Percentiles rank a stretch among this genome's conserved stretches.
Conservation (phyloP, 2,329 filamentous ascomycete species). For the Diplodia scrobiculata region DNA sequence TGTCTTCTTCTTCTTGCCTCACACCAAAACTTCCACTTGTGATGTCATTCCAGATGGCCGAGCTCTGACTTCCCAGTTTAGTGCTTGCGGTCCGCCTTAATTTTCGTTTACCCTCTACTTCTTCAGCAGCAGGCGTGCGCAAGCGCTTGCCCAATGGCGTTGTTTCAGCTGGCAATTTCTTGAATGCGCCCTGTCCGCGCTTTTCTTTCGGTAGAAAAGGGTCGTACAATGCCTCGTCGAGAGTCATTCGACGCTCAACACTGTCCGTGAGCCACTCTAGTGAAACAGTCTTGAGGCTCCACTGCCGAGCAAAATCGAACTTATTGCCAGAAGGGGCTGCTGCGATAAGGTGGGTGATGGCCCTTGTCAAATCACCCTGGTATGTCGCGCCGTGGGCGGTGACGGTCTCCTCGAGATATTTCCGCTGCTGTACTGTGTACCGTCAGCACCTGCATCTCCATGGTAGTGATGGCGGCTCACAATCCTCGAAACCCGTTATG, state of each 20-base stretch:
- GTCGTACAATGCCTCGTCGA: slow-evolving; percentile 85
- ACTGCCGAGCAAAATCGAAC: slow-evolving; percentile 81
- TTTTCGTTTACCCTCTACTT: slow-evolving; percentile 68
- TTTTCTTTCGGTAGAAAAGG: slow-evolving; percentile 68
- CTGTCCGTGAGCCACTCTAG: slow-evolving; percentile 85
- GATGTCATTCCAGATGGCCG: slow-evolving; percentile 89
- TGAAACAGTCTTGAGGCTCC: slow-evolving; percentile 78
- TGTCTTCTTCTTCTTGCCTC: slow-evolving; percentile 35
- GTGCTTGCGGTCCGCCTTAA: slow-evolving; percentile 83
- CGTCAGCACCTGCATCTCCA: slow-evolving; percentile 35
- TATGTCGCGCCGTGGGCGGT: slow-evolving; percentile 76
- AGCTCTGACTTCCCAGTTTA: slow-evolving; percentile 76
- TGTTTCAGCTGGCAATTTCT: slow-evolving; percentile 43
- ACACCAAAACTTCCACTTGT: slow-evolving; percentile 51
- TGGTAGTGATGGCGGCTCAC: slow-evolving; percentile 44
- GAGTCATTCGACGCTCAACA: slow-evolving; percentile 80
- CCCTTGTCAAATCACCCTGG: slow-evolving; percentile 80
- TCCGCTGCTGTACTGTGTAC: slow-evolving; percentile 62
- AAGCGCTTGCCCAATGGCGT: slow-evolving; percentile 47
- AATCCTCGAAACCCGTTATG: slow-evolving; percentile 69
- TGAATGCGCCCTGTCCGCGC: slow-evolving; percentile 78
- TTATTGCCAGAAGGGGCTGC: slow-evolving; percentile 80
- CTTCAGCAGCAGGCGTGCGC: slow-evolving; percentile 35
- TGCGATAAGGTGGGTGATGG: slow-evolving; percentile 85
- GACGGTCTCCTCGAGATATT: slow-evolving; percentile 69